phyloP scores from a whole-genome alignment of 306 rosid genomes.

The Begonia fuchsioides region DNA sequence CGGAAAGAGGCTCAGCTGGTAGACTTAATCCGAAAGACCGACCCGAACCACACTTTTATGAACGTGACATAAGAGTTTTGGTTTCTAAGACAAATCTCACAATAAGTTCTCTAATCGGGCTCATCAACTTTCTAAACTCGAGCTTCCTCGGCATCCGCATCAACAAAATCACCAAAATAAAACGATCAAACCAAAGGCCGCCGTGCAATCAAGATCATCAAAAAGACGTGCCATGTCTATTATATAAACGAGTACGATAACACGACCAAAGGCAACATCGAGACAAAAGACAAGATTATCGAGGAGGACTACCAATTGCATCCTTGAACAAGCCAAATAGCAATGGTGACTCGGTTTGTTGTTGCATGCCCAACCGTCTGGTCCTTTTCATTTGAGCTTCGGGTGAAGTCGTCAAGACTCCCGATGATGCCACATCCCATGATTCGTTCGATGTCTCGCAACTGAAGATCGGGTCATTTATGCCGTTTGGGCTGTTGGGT shows the following conservation, averaged over 20 bases:
- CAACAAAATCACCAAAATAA: too few relatives aligned
- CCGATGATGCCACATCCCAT: conserved; percentile 37
- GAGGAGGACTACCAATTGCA: conserved; percentile 45
- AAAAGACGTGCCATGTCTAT: conserved; percentile 19
- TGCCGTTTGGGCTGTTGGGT: conserved; percentile 48
- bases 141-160: too few relatives aligned
- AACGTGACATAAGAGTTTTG: too few relatives aligned
- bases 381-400: conserved; percentile 42
- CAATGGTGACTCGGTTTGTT: conserved; percentile 42
- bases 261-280: conserved; percentile 33
- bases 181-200: too few relatives aligned
- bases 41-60: too few relatives aligned
- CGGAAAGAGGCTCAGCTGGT: too few relatives aligned
- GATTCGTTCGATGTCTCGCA: conserved; percentile 53
- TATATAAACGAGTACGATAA: conserved; percentile 17
- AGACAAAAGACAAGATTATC: conserved; percentile 25
- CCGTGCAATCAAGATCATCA: conserved; percentile 1
- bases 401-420: conserved; percentile 20
- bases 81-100: too few relatives aligned
- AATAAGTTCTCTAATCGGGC: too few relatives aligned
- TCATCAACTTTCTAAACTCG: too few relatives aligned
- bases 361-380: conserved; percentile 28
- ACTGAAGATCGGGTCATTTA: conserved; percentile 46
- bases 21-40: too few relatives aligned
- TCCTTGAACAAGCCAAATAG: conserved; percentile 34